Evolutionary conservation across 2,329 filamentous ascomycete genomes (phyloP), one percentile per base, ranked within the genome.

Genomic region (Pyricularia pennisetigena): DNA sequence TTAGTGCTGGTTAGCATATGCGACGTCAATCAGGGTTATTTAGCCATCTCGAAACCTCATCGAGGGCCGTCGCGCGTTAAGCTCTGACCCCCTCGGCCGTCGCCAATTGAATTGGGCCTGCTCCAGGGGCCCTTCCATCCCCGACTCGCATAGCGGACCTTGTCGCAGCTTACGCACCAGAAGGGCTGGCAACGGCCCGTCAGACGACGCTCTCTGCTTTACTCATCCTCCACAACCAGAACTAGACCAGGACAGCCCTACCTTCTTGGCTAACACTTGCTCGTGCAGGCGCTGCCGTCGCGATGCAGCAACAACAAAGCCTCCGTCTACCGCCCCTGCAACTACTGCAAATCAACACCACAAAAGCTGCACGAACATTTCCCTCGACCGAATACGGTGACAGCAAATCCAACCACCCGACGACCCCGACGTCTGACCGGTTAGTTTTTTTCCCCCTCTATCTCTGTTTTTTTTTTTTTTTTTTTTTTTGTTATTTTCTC

Each of bases 131-230:
- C 66, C 59, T 68, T 68, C 70, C 67, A 69, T 54, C 65, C 41
- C 68, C 64, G 67, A 63, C 71, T 66, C 74, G 78, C 78, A 79
- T 79, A 78, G 79, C 76, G 76, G 77, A 82, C 78, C 79, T 84
- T 85, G 82, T 83, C 82, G 78, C 83, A 84, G 78, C 80, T 81
- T 79, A 79, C 79, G 76, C 78, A 79, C 78, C 81, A 79, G 76
- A 77, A 76, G 76, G 32, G 78, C 64, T 68, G 70, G 78, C 74
- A 77, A 82, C 74, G 78, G 75, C 76, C 75, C 75, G 74, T 75
- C 77, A 73, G 75, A 76, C 72, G 73, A 74, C 32, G 20, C 71
- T 71, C 71, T 68, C 69, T 69, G 69, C 71, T 66, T 64, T 70
- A 70, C 65, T 72, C 68, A 68, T 69, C 71, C 66, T 72, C 73